Percentiles rank a stretch among this genome's conserved stretches.
Evolutionary conservation across 768 basidiomycete species (phyloP).

Genomic region (Erythrobasidium yunnanense): DNA sequence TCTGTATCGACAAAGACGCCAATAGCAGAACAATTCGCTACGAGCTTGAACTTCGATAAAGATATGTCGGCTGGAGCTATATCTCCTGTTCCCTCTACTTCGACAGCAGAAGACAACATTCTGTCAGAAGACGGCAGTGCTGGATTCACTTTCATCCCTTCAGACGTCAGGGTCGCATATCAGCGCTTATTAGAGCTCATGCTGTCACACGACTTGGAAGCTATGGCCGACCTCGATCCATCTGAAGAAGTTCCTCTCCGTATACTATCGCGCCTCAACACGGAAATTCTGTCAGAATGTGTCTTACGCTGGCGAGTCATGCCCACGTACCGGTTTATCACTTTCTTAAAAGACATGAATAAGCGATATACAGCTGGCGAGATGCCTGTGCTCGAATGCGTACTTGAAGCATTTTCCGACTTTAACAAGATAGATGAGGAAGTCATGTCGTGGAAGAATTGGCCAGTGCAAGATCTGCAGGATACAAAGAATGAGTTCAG

Average conservation of each 20-base stretch:
- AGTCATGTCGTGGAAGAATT: slow-evolving; percentile 57
- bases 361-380: slow-evolving; percentile 77
- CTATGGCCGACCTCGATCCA: slow-evolving; percentile 80
- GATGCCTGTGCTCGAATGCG: slow-evolving; percentile 77
- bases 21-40: slow-evolving; percentile 23
- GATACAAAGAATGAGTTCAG: background rate
- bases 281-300: slow-evolving; percentile 76
- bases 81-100: background rate
- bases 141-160: background rate
- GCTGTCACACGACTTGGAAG: slow-evolving; percentile 71
- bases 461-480: slow-evolving; percentile 75
- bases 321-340: slow-evolving; percentile 61
- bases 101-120: background rate
- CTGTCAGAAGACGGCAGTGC: background rate
- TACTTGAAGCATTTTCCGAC: slow-evolving; percentile 73
- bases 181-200: slow-evolving; percentile 70
- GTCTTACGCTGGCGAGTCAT: slow-evolving; percentile 81
- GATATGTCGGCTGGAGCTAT: background rate
- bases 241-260: slow-evolving; percentile 90
- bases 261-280: slow-evolving; percentile 67
- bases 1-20: background rate
- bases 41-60: background rate
- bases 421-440: slow-evolving; percentile 50
- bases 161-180: slow-evolving; percentile 63
- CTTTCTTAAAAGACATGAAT: slow-evolving; percentile 74